Evolutionary conservation across 129 eudicot species (phyloP), one percentile per base, ranked within the genome.

Genomic region (Artemisia tridentata): DNA sequence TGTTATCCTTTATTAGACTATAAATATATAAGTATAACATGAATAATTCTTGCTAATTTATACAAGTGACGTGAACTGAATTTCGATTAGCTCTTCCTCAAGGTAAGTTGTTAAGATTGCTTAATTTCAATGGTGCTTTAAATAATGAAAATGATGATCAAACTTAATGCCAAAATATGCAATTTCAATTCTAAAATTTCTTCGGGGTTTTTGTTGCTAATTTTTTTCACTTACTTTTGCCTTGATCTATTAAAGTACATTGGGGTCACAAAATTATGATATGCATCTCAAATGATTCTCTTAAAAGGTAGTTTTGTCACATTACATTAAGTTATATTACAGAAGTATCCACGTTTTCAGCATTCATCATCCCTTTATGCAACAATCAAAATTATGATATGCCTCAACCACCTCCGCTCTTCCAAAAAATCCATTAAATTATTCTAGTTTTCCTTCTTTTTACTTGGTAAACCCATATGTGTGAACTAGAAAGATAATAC

Each of bases 341-440:
- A 29, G 11, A 60, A 29, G 15, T 27, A 25, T 25, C 31, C 16
- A 7, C 19, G 31, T 62, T 62, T 62, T 62, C 48, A 29, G 67
- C 34, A 14, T 59, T 59, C 7, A 59, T 59, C 34, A 7, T 23
- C 6, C 27, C 43, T 59, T 12, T 13, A 38, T 62, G 18, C 68
- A 63, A 5, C 9, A 20, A n/a, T 63, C 68, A 63, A 23, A 23
- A 23, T 23, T 23, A 23, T 23, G 25, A 23, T 23, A 23, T 23
- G 2, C 25, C 25, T 10, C 68, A 63, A 63, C 68, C 50, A 63
- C 68, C 68, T 63, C 68, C 68, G 41, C 68, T 63, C 52, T 63
- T n/a, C 51, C 41, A 34, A 13, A 63, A 63, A 31, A 1, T 38
- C 9, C 49, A 62, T 38, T 63, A 48, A 38, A 38, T 63, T 63